Percentiles rank a stretch among this genome's conserved stretches.
phyloP scores from a whole-genome alignment of 257 asterid genomes.

The Lavandula angustifolia region DNA sequence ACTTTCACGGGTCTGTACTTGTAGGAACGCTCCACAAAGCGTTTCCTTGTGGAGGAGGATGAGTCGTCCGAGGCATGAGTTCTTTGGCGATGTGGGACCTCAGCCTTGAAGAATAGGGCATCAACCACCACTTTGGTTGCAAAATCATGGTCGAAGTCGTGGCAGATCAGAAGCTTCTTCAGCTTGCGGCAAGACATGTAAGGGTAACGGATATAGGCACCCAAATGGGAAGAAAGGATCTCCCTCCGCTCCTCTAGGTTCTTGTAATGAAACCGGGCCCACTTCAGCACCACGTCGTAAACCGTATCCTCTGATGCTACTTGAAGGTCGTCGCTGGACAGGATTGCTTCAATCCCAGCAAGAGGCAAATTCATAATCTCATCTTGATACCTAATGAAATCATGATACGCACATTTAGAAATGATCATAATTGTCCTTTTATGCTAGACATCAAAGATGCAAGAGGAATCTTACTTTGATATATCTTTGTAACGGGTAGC shows the following conservation, averaged over 20 bases:
- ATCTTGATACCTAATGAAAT: conserved; percentile 56
- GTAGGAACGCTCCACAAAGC: conserved; percentile 73
- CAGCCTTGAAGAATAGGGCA: conserved; percentile 76
- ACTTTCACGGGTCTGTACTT: conserved; percentile 85
- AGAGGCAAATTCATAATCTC: conserved; percentile 79
- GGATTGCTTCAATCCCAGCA: conserved; percentile 79
- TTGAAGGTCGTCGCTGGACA: conserved; percentile 82
- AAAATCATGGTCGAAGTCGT: conserved; percentile 62
- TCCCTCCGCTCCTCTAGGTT: conserved; percentile 64
- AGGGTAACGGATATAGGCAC: conserved; percentile 72
- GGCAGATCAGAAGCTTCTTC: conserved; percentile 65
- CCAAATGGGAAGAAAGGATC: conserved; percentile 57
- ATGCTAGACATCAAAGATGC: not conserved
- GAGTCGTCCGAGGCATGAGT: conserved; percentile 57
- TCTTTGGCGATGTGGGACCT: conserved; percentile 78
- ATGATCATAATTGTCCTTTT: not conserved
- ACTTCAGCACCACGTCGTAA: conserved; percentile 73
- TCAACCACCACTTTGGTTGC: conserved; percentile 68
- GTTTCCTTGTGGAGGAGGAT: conserved; percentile 46
- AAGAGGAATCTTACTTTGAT: conserved; percentile 52
- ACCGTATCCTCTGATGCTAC: conserved; percentile 91
- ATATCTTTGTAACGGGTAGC: conserved; percentile 78
- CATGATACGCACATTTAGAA: not conserved
- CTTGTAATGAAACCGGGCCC: conserved; percentile 60
- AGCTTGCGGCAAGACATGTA: conserved; percentile 73